Percentiles rank a stretch among this genome's conserved stretches.
These are phyloP conservation scores for Clavariopsis aquatica DNA, from an alignment of 495 filamentous ascomycete species.

Conservation along the genomic window DNA sequence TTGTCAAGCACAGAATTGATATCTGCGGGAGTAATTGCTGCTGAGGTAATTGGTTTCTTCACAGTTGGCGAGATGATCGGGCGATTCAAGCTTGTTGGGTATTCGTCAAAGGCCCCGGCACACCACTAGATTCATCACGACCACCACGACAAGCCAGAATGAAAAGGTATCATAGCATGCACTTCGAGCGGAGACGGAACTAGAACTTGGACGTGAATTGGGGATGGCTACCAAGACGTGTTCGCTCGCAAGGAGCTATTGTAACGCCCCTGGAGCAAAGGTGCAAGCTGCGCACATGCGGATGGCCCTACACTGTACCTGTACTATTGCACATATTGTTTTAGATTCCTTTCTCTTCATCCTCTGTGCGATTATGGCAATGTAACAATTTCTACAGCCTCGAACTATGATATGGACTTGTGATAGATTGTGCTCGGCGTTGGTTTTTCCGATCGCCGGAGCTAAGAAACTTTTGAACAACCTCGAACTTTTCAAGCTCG, in stretches of 20 bases:
- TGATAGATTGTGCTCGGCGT: not conserved
- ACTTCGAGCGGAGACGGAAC: not conserved
- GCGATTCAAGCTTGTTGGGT: slow-evolving; percentile 88
- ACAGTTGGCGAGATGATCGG: slow-evolving; percentile 97
- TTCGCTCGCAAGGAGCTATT: not conserved
- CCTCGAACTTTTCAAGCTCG: slow-evolving; percentile 10
- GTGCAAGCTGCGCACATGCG: slow-evolving; percentile 11
- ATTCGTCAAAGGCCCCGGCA: slow-evolving; percentile 48
- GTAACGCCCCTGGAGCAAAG: not conserved
- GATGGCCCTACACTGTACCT: slow-evolving; percentile 37
- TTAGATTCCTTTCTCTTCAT: slow-evolving; percentile 37
- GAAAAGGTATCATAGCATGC: not conserved
- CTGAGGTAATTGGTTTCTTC: slow-evolving; percentile 95
- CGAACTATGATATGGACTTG: not conserved
- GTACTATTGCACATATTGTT: slow-evolving; percentile 41
- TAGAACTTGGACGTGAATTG: not conserved
- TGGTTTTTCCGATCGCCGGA: slow-evolving; percentile 14
- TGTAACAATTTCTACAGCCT: slow-evolving; percentile 16
- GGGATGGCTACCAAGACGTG: not conserved
- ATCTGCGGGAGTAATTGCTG: slow-evolving; percentile 70
- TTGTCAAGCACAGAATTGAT: slow-evolving; percentile 67
- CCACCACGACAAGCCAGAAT: not conserved
- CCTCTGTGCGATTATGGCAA: slow-evolving; percentile 32
- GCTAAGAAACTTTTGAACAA: slow-evolving; percentile 17
- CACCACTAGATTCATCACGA: slow-evolving; percentile 36